Percentiles rank a stretch among this genome's conserved stretches.
These are phyloP conservation scores for Sambucus nigra DNA, from an alignment of 129 eudicot species.

Conservation along the genomic window DNA sequence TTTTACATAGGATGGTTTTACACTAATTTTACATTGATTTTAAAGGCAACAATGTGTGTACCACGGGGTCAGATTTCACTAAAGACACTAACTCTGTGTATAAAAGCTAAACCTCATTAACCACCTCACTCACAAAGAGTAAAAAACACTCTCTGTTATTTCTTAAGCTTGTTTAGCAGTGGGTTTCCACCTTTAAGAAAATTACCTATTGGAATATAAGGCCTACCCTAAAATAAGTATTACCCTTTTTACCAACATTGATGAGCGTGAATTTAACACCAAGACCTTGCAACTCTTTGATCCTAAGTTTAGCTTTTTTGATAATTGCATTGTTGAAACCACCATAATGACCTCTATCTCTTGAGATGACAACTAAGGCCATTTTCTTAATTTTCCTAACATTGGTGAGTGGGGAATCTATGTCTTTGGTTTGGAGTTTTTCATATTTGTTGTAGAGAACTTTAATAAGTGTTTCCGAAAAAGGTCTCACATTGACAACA, in stretches of 20 bases:
- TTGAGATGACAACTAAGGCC: slow-evolving; percentile 48
- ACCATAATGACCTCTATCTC: slow-evolving; percentile 55
- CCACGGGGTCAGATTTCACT: slow-evolving; percentile 38
- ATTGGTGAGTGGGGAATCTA: slow-evolving; percentile 45
- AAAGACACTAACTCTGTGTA: slow-evolving; percentile 50
- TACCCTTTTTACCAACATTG: slow-evolving; percentile 57
- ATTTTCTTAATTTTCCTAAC: slow-evolving; percentile 45
- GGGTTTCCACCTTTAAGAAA: slow-evolving; percentile 30
- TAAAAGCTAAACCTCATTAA: slow-evolving; percentile 44
- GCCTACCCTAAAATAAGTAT: slow-evolving; percentile 35
- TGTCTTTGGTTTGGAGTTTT: slow-evolving; percentile 35
- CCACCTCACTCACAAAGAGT: slow-evolving; percentile 50
- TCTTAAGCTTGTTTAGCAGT: slow-evolving; percentile 48
- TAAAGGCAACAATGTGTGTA: slow-evolving; percentile 50
- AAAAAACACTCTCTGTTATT: slow-evolving; percentile 52
- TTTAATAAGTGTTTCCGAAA: slow-evolving; percentile 41
- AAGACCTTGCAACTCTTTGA: slow-evolving; percentile 24
- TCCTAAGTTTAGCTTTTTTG: slow-evolving; percentile 40
- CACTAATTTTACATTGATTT: too few species aligned
- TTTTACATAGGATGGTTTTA: too few species aligned
- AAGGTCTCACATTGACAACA: slow-evolving; percentile 42
- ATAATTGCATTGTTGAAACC: slow-evolving; percentile 41
- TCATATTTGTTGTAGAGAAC: slow-evolving; percentile 45
- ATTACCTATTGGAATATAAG: slow-evolving; percentile 31
- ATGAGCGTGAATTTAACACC: slow-evolving; percentile 37